Conservation (phyloP, 2,329 filamentous ascomycete genomes). For the Epicoccum sorghinum region DNA sequence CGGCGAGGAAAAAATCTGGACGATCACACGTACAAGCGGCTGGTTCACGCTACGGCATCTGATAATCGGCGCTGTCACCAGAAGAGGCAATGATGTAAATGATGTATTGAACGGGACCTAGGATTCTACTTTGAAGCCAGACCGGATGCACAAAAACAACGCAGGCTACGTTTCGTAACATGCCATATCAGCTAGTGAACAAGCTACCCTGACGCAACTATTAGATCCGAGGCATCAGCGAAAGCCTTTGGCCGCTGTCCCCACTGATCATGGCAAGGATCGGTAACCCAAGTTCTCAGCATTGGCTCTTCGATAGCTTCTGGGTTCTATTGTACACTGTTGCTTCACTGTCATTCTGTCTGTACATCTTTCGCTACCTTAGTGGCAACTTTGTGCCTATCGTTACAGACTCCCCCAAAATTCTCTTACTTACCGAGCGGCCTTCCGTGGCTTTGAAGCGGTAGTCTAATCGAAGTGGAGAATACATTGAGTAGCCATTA, state of each 20-base stretch:
- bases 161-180: conserved; percentile 11
- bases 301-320: conserved; percentile 21
- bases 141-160: conserved; percentile 12
- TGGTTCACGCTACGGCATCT: conserved; percentile 13
- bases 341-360: conserved; percentile 23
- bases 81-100: conserved; percentile 21
- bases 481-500: background rate
- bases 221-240: conserved; percentile 48
- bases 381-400: conserved; percentile 19
- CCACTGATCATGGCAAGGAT: conserved; percentile 21
- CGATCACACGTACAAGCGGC: conserved; percentile 15
- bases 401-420: conserved; percentile 6
- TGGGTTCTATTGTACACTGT: conserved; percentile 29
- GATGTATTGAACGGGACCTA: conserved; percentile 11
- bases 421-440: background rate
- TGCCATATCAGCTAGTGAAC: conserved; percentile 13
- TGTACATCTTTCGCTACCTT: conserved; percentile 21
- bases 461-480: background rate
- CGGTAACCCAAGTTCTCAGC: conserved; percentile 12
- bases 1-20: conserved; percentile 15
- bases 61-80: conserved; percentile 22
- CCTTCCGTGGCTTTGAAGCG: background rate
- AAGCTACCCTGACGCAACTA: conserved; percentile 2
- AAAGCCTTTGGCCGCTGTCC: conserved; percentile 13
- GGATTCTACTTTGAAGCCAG: conserved; percentile 13